phyloP scores from a whole-genome alignment of 768 basidiomycete species.

The Mycena galopus region DNA sequence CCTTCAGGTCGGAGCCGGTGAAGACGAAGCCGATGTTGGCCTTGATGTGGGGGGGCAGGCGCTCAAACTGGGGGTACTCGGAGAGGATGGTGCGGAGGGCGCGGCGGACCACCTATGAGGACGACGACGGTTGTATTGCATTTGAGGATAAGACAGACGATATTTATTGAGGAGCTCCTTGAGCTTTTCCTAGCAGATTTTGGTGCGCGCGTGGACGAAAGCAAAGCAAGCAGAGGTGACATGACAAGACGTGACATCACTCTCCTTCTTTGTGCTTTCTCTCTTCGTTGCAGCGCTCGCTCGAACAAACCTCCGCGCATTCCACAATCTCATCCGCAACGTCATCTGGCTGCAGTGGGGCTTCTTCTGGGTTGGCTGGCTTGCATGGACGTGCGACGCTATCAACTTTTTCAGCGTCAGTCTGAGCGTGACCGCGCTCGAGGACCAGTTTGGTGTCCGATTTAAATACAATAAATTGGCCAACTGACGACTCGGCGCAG shows the following conservation, averaged over 20 bases:
- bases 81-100: slow-evolving; percentile 92
- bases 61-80: slow-evolving; percentile 95
- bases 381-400: slow-evolving; percentile 90
- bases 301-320: too few relatives aligned
- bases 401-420: slow-evolving; percentile 89
- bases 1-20: slow-evolving; percentile 92
- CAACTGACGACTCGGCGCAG: slow-evolving; percentile 42
- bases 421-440: slow-evolving; percentile 63
- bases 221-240: too few relatives aligned
- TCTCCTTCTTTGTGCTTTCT: too few relatives aligned
- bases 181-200: slow-evolving; percentile 92
- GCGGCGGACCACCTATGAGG: slow-evolving; percentile 99
- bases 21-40: slow-evolving; percentile 99
- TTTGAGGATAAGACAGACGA: slow-evolving; percentile 65
- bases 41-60: slow-evolving; percentile 93
- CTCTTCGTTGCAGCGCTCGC: too few relatives aligned
- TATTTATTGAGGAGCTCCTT: slow-evolving; percentile 92
- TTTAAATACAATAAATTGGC: slow-evolving; percentile 41
- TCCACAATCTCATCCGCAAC: too few relatives aligned
- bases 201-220: too few relatives aligned
- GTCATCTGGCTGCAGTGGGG: slow-evolving; percentile 32
- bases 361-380: slow-evolving; percentile 57
- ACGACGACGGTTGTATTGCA: slow-evolving; percentile 65
- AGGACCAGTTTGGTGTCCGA: slow-evolving; percentile 66
- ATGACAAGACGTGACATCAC: too few relatives aligned